Conservation (phyloP, 257 asterid genomes). For the Verbena officinalis region DNA sequence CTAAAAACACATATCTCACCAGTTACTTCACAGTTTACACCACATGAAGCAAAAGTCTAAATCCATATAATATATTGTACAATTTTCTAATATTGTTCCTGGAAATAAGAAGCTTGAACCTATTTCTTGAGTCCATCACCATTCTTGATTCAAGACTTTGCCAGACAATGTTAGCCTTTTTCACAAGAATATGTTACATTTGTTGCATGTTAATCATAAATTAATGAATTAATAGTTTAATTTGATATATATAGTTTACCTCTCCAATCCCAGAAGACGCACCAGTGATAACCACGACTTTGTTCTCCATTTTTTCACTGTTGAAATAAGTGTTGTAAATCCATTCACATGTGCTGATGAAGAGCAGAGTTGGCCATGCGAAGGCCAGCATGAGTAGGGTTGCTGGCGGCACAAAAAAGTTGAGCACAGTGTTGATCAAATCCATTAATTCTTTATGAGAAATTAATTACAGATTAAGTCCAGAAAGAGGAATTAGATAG, state of each 20-base stretch:
- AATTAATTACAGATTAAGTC: background rate
- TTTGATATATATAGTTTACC: constrained; percentile 46
- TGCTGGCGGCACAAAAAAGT: constrained; percentile 84
- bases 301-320: constrained; percentile 57
- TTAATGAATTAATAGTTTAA: background rate
- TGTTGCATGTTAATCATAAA: too few species aligned
- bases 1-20: too few species aligned
- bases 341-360: constrained; percentile 74
- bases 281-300: constrained; percentile 84
- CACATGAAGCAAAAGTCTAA: background rate
- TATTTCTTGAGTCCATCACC: too few species aligned
- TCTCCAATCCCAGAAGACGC: constrained; percentile 98
- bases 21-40: too few species aligned
- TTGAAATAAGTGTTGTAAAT: constrained; percentile 48
- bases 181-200: too few species aligned
- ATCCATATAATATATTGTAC: background rate
- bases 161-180: background rate
- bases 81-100: too few species aligned
- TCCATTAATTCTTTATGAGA: constrained; percentile 38
- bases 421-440: constrained; percentile 51
- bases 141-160: background rate
- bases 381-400: constrained; percentile 80
- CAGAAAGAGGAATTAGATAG: background rate
- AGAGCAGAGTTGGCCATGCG: constrained; percentile 83
- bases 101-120: too few species aligned